Evolutionary conservation across 2,329 filamentous ascomycete genomes (phyloP), one percentile per base, ranked within the genome.

Genomic region (Chaetomium sp.): DNA sequence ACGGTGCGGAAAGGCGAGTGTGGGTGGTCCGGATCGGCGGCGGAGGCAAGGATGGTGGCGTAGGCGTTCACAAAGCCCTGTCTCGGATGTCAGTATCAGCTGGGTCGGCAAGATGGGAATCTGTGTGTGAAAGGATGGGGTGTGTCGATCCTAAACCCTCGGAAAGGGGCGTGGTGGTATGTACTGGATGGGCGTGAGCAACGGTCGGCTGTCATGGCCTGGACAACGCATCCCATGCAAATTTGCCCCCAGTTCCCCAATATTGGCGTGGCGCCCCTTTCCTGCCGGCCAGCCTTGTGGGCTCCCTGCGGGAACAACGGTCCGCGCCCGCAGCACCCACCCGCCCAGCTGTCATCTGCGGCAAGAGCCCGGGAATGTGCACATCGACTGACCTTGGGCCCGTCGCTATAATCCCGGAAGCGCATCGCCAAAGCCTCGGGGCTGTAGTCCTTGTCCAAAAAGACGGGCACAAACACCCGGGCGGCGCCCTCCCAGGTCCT

Each of bases 1-100:
- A 84, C 78, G 1, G 75, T 78, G 38, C 71, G 75, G 65, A 92
- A 89, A 1, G 79, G 79, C n/a, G 75, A 74, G 72, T 85, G 90
- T 1, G 83, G 80, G 8, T 79, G 75, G 38, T 65, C 62, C 5
- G 71, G 75, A 6, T 74, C 74, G 0, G 82, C 81, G 0, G 80
- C 88, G 27, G 81, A 76, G 9, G 77, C 74, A 42, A 90, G 77
- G 65, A 91, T 91, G 68, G 84, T 81, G 27, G 75, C 76, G 75
- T 91, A 91, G 1, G 88, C 88, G 62, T 80, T 76, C 3, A 87
- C 81, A 70, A 91, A 90, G 10, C 89, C 88, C 74, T 82, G 68
- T 70, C 7, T 57, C 60, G 3, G 9, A 8, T 23, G 53, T 56
- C 53, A 56, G 59, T 6, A 45, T 25, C n/a, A 12, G 38, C 57